Percentiles rank a stretch among this genome's conserved stretches.
phyloP scores from a whole-genome alignment of 768 basidiomycete genomes.

The Paxillus involutus region DNA sequence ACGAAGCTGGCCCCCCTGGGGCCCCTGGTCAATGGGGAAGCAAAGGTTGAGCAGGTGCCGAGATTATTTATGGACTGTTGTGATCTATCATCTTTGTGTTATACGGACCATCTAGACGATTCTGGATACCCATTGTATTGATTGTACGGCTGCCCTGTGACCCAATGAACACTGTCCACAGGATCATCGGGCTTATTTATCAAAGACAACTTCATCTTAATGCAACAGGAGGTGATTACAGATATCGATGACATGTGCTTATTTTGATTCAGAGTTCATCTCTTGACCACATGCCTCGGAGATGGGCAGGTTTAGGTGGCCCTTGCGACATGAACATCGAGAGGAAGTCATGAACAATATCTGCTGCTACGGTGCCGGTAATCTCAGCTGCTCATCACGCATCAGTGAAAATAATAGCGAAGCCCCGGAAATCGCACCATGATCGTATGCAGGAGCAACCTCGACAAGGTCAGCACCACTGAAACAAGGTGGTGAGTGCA shows the following conservation, averaged over 20 bases:
- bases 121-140: slow-evolving; percentile 25
- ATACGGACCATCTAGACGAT: slow-evolving; percentile 18
- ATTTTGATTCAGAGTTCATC: slow-evolving; percentile 21
- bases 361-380: slow-evolving; percentile 44
- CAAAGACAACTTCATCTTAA: not conserved
- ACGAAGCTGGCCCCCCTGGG: slow-evolving; percentile 54
- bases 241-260: too few relatives aligned
- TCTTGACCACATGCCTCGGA: slow-evolving; percentile 8
- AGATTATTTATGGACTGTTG: not conserved
- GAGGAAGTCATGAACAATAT: slow-evolving; percentile 46
- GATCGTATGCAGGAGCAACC: slow-evolving; percentile 28
- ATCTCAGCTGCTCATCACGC: slow-evolving; percentile 30
- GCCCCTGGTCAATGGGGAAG: slow-evolving; percentile 56
- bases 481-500: not conserved
- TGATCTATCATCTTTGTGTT: not conserved
- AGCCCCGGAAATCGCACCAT: slow-evolving; percentile 13
- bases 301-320: slow-evolving; percentile 20
- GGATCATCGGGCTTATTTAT: too few relatives aligned
- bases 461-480: slow-evolving; percentile 74
- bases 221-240: not conserved
- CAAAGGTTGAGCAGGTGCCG: slow-evolving; percentile 21
- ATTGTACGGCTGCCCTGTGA: not conserved
- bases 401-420: slow-evolving; percentile 5
- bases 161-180: too few relatives aligned
- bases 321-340: slow-evolving; percentile 35